phyloP scores from a whole-genome alignment of 192 early-diverging fungal genomes.

The Phycomyces nitens region DNA sequence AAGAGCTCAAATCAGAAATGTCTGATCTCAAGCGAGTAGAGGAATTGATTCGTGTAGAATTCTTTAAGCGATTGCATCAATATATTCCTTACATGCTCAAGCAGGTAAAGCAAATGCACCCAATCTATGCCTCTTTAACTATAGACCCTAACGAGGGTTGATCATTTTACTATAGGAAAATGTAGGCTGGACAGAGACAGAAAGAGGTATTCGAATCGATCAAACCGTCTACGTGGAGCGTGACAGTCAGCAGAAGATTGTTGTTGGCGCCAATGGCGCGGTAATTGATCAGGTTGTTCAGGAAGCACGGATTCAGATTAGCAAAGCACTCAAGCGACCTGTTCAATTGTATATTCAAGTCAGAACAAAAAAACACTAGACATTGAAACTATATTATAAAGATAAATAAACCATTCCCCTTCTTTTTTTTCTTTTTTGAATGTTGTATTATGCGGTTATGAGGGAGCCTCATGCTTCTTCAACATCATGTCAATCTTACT shows the following conservation, averaged over 20 bases:
- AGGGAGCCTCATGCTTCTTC: background rate
- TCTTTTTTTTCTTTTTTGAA: background rate
- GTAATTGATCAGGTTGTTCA: slow-evolving; percentile 42
- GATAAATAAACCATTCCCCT: background rate
- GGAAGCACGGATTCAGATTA: slow-evolving; percentile 34
- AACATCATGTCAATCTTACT: slow-evolving; percentile 20
- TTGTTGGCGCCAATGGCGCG: slow-evolving; percentile 45
- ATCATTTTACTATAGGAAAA: slow-evolving; percentile 36
- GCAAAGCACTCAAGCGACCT: slow-evolving; percentile 36
- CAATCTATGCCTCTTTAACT: background rate
- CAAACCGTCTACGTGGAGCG: slow-evolving; percentile 52
- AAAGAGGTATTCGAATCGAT: slow-evolving; percentile 49
- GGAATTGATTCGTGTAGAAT: slow-evolving; percentile 55
- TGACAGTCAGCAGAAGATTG: slow-evolving; percentile 51
- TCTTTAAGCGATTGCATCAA: slow-evolving; percentile 47
- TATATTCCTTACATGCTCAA: slow-evolving; percentile 55
- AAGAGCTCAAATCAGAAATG: slow-evolving; percentile 46
- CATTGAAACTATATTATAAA: background rate
- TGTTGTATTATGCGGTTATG: background rate
- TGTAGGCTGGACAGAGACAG: slow-evolving; percentile 48
- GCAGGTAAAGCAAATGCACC: slow-evolving; percentile 19
- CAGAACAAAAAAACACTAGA: slow-evolving; percentile 38
- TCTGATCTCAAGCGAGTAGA: slow-evolving; percentile 52
- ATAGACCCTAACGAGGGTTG: background rate
- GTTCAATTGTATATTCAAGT: slow-evolving; percentile 50